A percentile compares a stretch with the other conserved stretches of the same genome.
Evolutionary conservation across 139 green algal genomes (phyloP).

Genomic region (Tetradesmus obliquus): DNA sequence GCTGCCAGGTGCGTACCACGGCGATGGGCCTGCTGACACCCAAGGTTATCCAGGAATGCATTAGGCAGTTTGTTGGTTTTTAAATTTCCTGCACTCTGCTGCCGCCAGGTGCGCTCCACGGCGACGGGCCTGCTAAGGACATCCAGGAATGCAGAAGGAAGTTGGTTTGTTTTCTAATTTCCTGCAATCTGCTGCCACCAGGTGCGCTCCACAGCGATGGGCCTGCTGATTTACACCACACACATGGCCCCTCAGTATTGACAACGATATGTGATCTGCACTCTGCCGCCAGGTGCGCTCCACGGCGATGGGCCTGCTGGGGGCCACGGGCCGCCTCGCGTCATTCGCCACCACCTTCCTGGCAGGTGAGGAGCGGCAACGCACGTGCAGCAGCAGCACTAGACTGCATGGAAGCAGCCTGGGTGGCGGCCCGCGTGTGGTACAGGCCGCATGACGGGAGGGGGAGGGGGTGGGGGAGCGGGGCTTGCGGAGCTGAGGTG

Average conservation of each 20-base stretch:
- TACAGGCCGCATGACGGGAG: too few species aligned
- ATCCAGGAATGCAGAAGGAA: too few species aligned
- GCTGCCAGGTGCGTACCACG: background rate
- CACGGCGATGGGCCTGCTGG: conserved; percentile 26
- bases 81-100: background rate
- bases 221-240: background rate
- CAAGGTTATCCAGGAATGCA: too few species aligned
- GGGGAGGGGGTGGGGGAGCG: too few species aligned
- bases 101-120: background rate
- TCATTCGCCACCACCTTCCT: conserved; percentile 43
- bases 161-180: too few species aligned
- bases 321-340: conserved; percentile 25
- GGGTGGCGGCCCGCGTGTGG: too few species aligned
- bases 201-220: conserved; percentile 29
- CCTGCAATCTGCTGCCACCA: background rate
- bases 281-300: conserved; percentile 32
- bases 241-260: too few species aligned
- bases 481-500: too few species aligned
- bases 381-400: background rate
- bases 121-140: too few species aligned
- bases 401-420: too few species aligned
- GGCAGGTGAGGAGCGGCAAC: conserved; percentile 23
- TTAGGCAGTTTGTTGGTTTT: too few species aligned
- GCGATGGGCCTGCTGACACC: too few species aligned
- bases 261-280: background rate